Base-by-base conservation (phyloP, 257 asterid genomes). In the Buddleja alternifolia region DNA sequence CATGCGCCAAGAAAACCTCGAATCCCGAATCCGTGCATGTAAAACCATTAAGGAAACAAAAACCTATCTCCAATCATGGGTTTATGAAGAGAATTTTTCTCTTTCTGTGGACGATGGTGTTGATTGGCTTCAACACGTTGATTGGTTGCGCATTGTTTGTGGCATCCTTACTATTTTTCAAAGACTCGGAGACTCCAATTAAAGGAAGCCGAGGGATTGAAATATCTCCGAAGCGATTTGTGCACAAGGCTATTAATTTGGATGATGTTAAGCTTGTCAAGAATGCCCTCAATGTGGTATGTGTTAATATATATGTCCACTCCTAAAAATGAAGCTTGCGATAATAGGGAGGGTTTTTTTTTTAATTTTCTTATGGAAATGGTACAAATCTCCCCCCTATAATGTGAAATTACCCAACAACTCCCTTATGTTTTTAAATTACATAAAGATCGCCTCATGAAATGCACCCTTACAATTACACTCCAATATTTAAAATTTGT, bases 181-280 rank as follows among this genome's bases (percentile, higher is more conserved):
- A 69, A 52, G 84, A 82, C 8, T 55, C 80, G 0, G 37, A 69
- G 7, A 79, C 75, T 24, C 73, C 74, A 0, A 75, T 82, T 17
- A 78, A 73, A 63, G 77, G 76, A 3, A 53, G 54, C 3, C 17
- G 17, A n/a, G 67, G 69, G 20, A 16, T 23, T 8, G 73, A 37
- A 17, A 3, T 8, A 5, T 45, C 50, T 5, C 60, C 63, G 2
- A 79, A 74, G 65, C 39, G 82, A 61, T 44, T 78, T 2, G 79
- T 79, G 9, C 80, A 78, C 16, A 63, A 74, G 6, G 63, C 60
- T 7, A 4, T 76, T 8, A 62, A 74, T 20, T 37, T 78, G 8
- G 84, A 82, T 8, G 84, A 82, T 10, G 55, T 82, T 19, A 82
- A 82, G 75, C 58, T 76, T 4, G 72, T 79, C 36, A 82, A 82